Conservation (phyloP, 805 yeast species). For the Middelhovenomyces tepae region DNA sequence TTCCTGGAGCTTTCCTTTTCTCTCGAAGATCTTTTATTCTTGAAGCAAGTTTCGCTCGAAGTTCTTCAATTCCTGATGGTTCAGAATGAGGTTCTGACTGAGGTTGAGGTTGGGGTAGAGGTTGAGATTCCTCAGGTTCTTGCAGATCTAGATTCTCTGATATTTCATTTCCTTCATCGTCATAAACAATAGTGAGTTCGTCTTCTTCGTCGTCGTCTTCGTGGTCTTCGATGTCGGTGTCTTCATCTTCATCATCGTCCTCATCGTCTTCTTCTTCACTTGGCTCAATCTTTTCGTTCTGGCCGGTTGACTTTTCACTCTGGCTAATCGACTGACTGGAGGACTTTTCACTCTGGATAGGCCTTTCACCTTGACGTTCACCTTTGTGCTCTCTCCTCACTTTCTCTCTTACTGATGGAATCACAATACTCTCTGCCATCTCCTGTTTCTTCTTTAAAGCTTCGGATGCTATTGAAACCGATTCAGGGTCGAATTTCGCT, state of each 20-base stretch:
- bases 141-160: no score
- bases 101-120: slow-evolving; percentile 1
- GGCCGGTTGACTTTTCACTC: slow-evolving; percentile 21
- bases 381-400: slow-evolving; percentile 17
- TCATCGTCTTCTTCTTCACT: slow-evolving; percentile 17
- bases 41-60: slow-evolving; percentile 70
- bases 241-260: slow-evolving; percentile 25
- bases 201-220: slow-evolving; percentile 6
- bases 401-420: slow-evolving; percentile 22
- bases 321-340: slow-evolving; percentile 14
- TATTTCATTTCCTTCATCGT: slow-evolving; percentile 62
- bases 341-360: slow-evolving; percentile 18
- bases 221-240: slow-evolving; percentile 5
- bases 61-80: slow-evolving; percentile 44
- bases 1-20: slow-evolving; percentile 87
- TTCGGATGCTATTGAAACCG: slow-evolving; percentile 26
- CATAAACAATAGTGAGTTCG: slow-evolving; percentile 42
- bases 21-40: slow-evolving; percentile 64
- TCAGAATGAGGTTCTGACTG: slow-evolving; percentile 2
- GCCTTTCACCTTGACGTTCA: slow-evolving; percentile 9
- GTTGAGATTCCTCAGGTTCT: slow-evolving; percentile 27
- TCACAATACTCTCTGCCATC: slow-evolving; percentile 25
- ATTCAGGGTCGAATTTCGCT: slow-evolving; percentile 64
- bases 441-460: slow-evolving; percentile 19
- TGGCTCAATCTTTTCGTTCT: slow-evolving; percentile 5